These are phyloP conservation scores for Starmerella floris DNA, from an alignment of 805 yeast genomes.

Conservation along the genomic window DNA sequence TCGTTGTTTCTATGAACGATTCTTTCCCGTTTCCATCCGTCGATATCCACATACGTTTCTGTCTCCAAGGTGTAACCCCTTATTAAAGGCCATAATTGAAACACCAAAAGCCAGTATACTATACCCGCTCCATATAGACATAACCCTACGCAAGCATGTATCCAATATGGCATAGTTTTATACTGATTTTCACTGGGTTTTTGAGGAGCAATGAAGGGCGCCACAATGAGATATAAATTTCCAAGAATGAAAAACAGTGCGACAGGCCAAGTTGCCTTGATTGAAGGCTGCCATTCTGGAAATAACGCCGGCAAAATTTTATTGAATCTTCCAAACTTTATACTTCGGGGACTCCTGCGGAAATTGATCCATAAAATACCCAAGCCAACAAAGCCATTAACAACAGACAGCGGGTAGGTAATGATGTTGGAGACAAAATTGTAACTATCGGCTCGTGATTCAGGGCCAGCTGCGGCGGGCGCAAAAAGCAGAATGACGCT, in stretches of 20 bases:
- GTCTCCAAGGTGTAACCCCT: constrained; percentile 20
- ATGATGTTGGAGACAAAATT: constrained; percentile 67
- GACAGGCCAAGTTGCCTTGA: constrained; percentile 30
- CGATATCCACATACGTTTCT: constrained; percentile 7
- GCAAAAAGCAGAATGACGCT: constrained; percentile 63
- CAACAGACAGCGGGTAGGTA: constrained; percentile 68
- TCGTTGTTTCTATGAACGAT: not conserved
- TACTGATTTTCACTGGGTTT: constrained; percentile 36
- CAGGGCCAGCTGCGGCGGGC: constrained; percentile 45
- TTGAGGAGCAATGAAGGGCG: constrained; percentile 75
- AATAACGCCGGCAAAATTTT: not conserved
- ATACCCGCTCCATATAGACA: constrained; percentile 48
- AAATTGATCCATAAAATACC: constrained; percentile 50
- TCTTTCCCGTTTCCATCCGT: constrained; percentile 10
- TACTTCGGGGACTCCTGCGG: constrained; percentile 4
- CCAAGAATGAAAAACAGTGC: constrained; percentile 50
- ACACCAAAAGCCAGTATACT: constrained; percentile 57
- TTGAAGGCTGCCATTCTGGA: constrained; percentile 54
- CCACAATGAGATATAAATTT: constrained; percentile 53
- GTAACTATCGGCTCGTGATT: constrained; percentile 55
- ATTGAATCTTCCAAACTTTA: not conserved
- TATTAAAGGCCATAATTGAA: constrained; percentile 40
- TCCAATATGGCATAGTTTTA: constrained; percentile 57
- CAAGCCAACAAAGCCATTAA: constrained; percentile 49
- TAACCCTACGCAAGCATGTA: constrained; percentile 73